Evolutionary conservation across 1,284 basidiomycete species (phyloP).

Genomic region (Papiliotrema flavescens): DNA sequence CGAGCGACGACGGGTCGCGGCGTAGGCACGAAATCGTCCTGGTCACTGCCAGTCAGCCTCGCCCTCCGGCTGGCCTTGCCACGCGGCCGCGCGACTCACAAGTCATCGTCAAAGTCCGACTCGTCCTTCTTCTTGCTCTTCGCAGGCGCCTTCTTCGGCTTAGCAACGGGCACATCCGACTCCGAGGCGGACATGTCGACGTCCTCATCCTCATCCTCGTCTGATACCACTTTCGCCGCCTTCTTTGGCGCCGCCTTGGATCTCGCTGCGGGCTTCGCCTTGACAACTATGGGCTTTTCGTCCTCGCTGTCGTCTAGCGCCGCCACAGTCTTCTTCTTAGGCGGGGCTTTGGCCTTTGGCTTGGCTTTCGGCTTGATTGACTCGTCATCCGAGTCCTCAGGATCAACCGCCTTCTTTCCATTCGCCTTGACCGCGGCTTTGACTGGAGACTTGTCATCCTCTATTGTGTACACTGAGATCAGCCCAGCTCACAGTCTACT

Average conservation of each 20-base stretch:
- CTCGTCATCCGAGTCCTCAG: slow-evolving; percentile 13
- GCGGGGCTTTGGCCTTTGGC: slow-evolving; percentile 7
- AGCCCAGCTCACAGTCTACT: slow-evolving; percentile 48
- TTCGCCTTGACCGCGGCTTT: slow-evolving; percentile 21
- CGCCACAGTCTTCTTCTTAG: not conserved
- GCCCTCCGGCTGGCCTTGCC: not conserved
- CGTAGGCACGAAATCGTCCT: slow-evolving; percentile 28
- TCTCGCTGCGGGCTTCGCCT: slow-evolving; percentile 1
- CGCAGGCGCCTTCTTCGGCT: slow-evolving; percentile 10
- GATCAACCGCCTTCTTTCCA: not conserved
- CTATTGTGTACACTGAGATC: slow-evolving; percentile 29
- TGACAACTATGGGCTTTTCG: not conserved
- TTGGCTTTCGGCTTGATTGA: slow-evolving; percentile 12
- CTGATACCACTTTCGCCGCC: slow-evolving; percentile 4
- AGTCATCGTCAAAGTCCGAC: slow-evolving; percentile 29
- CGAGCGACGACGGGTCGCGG: slow-evolving; percentile 24
- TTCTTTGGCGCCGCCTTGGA: slow-evolving; percentile 8
- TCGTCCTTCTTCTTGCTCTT: slow-evolving; percentile 24
- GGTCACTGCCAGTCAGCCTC: slow-evolving; percentile 6
- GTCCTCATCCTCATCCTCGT: not conserved
- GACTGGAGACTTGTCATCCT: slow-evolving; percentile 7
- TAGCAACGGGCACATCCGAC: slow-evolving; percentile 1
- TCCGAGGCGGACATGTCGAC: slow-evolving; percentile 6
- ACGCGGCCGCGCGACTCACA: slow-evolving; percentile 15
- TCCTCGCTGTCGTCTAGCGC: not conserved